Evolutionary conservation across 352 stramenopile species (phyloP).

Genomic region (Thraustochytrium sp.): DNA sequence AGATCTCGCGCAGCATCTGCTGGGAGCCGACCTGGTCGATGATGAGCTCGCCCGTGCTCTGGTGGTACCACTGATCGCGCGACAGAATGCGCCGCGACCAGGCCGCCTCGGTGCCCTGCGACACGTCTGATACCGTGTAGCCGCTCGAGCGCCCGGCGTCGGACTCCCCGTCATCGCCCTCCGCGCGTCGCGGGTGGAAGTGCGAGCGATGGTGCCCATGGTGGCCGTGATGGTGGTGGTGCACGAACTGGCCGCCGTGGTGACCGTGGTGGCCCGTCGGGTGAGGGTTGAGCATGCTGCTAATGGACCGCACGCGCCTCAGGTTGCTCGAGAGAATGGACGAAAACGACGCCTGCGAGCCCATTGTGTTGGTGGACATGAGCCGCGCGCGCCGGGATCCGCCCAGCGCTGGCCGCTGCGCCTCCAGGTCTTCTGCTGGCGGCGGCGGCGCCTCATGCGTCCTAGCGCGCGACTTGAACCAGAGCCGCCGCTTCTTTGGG

Average conservation of each 20-base stretch:
- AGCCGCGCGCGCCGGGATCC: neutral
- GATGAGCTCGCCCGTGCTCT: conserved; percentile 13
- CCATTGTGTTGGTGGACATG: neutral
- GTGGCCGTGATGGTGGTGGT: neutral
- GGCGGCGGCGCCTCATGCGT: neutral
- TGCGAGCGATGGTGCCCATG: neutral
- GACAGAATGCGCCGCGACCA: conserved; percentile 26
- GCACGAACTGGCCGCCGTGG: neutral
- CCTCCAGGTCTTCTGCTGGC: neutral
- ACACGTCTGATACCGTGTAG: conserved; percentile 14
- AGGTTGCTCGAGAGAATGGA: neutral
- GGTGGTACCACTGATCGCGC: conserved; percentile 30
- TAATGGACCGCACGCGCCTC: conserved; percentile 7
- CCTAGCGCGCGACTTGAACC: neutral
- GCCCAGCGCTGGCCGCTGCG: neutral
- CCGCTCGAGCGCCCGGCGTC: neutral
- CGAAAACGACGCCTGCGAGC: neutral
- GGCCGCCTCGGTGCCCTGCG: neutral
- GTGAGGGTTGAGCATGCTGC: neutral
- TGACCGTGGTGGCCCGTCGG: neutral
- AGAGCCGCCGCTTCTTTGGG: neutral
- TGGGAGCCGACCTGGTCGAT: conserved; percentile 31
- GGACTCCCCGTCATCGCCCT: too few relatives aligned
- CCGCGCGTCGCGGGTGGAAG: too few relatives aligned
- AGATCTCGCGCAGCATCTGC: neutral